Base-by-base conservation (phyloP, 2,329 filamentous ascomycete species). In the Apiospora rasikravindrae region DNA sequence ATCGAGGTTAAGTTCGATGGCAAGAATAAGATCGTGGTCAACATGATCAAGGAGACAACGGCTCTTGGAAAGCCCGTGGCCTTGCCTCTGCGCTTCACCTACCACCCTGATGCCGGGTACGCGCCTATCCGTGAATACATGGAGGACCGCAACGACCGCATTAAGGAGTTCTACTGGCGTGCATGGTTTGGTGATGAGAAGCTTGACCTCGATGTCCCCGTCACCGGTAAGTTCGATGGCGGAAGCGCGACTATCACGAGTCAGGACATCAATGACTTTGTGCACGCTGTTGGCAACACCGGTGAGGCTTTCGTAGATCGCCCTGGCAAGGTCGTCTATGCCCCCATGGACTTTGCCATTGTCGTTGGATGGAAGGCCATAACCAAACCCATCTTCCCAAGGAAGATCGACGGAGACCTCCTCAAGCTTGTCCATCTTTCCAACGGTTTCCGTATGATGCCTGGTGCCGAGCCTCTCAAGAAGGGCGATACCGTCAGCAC, bases 301-400 rank as follows among this genome's bases (percentile, higher is more conserved):
- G 96, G 96, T 49, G 96, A 99, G 82, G 95, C 96, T 10, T 99
- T 99, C 77, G 96, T 99, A 70, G 96, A 98, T 79, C 91, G 96
- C 67, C 96, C 95, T 64, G 96, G 95, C 76, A 98, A 98, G 86
- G 92, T 94, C 74, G 94, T 98, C 75, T 96, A 93, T 77, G 96
- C 96, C 10, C 96, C 97, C 44, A 99, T 99, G 96, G 96, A 99
- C 83, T 99, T 98, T 79, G 95, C 95, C 76, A 98, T 98, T 76
- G 95, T 98, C n/a, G 93, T 97, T 69, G 95, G 95, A 74, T 98
- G 95, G 95, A 98, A 99, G 86, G 96, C 96, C 61, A 99, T 99
- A 80, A 99, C 95, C 14, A 98, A 98, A 88, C 96, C 96, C 19
- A 99, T 99, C 83, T 99, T 99, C 89, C 96, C 96, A 75, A 92